Conservation (phyloP, 306 rosid species). For the Medicago ruthenica region DNA sequence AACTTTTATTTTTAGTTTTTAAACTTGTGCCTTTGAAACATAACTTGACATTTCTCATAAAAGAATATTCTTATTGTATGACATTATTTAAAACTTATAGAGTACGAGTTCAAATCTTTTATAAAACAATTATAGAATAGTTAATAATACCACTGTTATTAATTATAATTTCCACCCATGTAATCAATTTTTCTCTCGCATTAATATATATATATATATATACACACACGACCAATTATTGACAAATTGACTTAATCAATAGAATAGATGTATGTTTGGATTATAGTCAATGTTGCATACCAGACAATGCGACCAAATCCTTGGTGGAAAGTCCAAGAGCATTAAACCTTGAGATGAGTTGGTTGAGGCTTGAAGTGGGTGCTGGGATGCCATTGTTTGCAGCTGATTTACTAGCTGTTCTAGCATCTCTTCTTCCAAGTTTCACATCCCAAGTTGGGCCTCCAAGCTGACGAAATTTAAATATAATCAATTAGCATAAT, state of each 20-base stretch:
- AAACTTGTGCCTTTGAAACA: too few species aligned
- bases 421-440: conserved; percentile 88
- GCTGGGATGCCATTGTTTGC: conserved; percentile 77
- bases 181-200: too few species aligned
- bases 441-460: conserved; percentile 85
- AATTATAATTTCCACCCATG: too few species aligned
- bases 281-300: conserved; percentile 40
- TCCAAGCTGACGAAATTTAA: conserved; percentile 62
- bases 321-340: conserved; percentile 75
- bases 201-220: too few species aligned
- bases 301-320: conserved; percentile 83
- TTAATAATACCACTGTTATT: too few species aligned
- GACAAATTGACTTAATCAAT: not conserved
- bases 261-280: not conserved
- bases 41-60: too few species aligned
- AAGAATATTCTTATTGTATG: too few species aligned
- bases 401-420: conserved; percentile 65
- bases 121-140: too few species aligned
- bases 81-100: too few species aligned
- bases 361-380: conserved; percentile 68
- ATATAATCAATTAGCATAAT: not conserved
- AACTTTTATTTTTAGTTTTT: too few species aligned
- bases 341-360: conserved; percentile 62
- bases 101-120: too few species aligned
- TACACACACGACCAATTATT: too few species aligned